Evolutionary conservation across 2,329 filamentous ascomycete species (phyloP).

Genomic region (Phaeomoniella chlamydospora): DNA sequence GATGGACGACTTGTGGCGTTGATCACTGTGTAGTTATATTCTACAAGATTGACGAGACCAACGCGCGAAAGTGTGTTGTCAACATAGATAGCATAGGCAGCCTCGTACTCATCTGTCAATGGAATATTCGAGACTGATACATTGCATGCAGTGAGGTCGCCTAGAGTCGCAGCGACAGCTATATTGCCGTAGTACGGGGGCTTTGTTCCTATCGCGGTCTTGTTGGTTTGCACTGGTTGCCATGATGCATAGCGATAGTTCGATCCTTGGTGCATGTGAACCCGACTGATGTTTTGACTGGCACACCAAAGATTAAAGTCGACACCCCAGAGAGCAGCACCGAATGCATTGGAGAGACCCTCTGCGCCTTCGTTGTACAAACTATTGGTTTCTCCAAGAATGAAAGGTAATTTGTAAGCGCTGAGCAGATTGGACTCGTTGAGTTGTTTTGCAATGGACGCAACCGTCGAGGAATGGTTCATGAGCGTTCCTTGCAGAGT

Average conservation of each 20-base stretch:
- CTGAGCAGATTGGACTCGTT: slow-evolving; percentile 31
- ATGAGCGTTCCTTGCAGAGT: slow-evolving; percentile 48
- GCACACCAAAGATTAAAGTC: slow-evolving; percentile 49
- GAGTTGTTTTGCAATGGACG: slow-evolving; percentile 36
- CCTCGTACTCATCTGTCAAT: slow-evolving; percentile 21
- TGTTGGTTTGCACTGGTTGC: slow-evolving; percentile 35
- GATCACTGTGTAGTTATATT: slow-evolving; percentile 43
- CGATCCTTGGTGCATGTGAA: slow-evolving; percentile 52
- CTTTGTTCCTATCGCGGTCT: slow-evolving; percentile 38
- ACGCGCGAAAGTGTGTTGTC: slow-evolving; percentile 29
- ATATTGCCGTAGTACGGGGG: slow-evolving; percentile 51
- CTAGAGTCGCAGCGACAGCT: slow-evolving; percentile 41
- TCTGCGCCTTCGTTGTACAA: slow-evolving; percentile 48
- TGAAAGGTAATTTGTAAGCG: slow-evolving; percentile 30
- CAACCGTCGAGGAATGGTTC: slow-evolving; percentile 43
- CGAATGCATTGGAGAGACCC: slow-evolving; percentile 49
- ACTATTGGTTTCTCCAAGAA: slow-evolving; percentile 48
- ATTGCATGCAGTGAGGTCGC: slow-evolving; percentile 16
- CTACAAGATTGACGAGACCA: slow-evolving; percentile 42
- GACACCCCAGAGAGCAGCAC: slow-evolving; percentile 49
- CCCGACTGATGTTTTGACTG: slow-evolving; percentile 37
- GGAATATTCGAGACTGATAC: slow-evolving; percentile 35
- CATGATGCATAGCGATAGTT: slow-evolving; percentile 47
- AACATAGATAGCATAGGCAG: slow-evolving; percentile 43
- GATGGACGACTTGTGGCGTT: slow-evolving; percentile 10